These are phyloP conservation scores for Neopestalotiopsis sp. DNA, from an alignment of 2,329 filamentous ascomycete genomes.

Conservation along the genomic window DNA sequence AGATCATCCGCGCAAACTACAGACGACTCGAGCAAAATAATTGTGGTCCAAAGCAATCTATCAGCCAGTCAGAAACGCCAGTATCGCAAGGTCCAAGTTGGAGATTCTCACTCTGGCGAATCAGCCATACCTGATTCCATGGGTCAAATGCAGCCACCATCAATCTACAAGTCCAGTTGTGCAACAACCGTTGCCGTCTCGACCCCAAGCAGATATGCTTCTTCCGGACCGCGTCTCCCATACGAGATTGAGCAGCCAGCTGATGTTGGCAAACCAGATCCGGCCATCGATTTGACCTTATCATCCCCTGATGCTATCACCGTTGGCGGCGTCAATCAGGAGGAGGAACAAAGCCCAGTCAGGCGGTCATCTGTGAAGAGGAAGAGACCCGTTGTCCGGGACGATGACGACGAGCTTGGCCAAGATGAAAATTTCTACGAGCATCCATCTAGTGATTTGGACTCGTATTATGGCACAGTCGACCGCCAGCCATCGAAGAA, in stretches of 20 bases:
- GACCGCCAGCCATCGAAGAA: neutral
- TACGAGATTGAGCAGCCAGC: conserved; percentile 27
- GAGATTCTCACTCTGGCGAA: conserved; percentile 24
- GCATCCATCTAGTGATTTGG: conserved; percentile 7
- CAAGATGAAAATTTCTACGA: neutral
- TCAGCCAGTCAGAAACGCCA: conserved; percentile 41
- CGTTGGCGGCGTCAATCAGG: conserved; percentile 21
- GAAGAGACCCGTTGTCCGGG: conserved; percentile 25
- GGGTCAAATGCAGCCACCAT: conserved; percentile 17
- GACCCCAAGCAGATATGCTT: conserved; percentile 38
- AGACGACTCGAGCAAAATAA: conserved; percentile 32
- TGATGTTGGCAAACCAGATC: conserved; percentile 16
- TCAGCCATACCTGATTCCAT: neutral
- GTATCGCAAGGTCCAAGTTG: conserved; percentile 34
- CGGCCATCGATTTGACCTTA: conserved; percentile 32
- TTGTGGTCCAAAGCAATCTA: conserved; percentile 37
- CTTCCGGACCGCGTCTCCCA: conserved; percentile 34
- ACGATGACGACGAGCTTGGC: conserved; percentile 36
- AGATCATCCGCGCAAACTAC: conserved; percentile 25
- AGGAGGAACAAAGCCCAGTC: conserved; percentile 14
- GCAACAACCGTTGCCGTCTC: conserved; percentile 37
- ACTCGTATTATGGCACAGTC: conserved; percentile 3
- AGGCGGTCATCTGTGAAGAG: conserved; percentile 22
- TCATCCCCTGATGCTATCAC: conserved; percentile 36
- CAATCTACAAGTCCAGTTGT: conserved; percentile 36